Base-by-base conservation (phyloP, 2,329 filamentous ascomycete genomes). In the Ilyonectria sp. region DNA sequence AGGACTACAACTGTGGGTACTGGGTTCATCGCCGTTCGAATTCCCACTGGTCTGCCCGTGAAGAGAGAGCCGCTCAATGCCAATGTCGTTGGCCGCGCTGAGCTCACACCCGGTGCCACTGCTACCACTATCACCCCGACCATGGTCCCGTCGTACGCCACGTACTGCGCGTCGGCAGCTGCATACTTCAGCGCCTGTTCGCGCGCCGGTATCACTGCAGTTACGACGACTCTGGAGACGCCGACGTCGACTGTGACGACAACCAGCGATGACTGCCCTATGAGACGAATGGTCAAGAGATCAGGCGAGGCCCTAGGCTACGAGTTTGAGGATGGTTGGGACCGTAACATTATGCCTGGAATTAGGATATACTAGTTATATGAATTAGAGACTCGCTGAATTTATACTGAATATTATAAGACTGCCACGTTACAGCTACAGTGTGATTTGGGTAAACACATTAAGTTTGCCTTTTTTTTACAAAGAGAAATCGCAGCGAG, bases 341-440 rank as follows among this genome's bases (percentile, higher is more conserved):
- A 65, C 55, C 10, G 23, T 4, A 59, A 86, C 70, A 79, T 79
- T 9, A 80, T 93, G 10, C 85, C 93, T n/a, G 74, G 79, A 58
- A 89, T 43, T 15, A 40, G 47, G 23, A 4, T 63, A 10, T 46
- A 59, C 44, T 59, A 50, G 23, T 43, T 11, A 9, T 11, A 33
- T 26, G 1, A 26, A 26, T 1, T 26, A 26, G 26, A 26, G 26
- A 26, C 26, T 26, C 26, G 26, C 26, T 26, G 4, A 6, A 26
- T 26, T 26, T 21, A 21, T 21, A 21, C 21, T 21, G 21, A 21
- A 21, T 21, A 21, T 21, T 21, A 21, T 21, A 3, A 21, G 21
- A 21, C 21, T 21, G 21, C 21, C 21, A 21, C 21, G 21, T 21
- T 3, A 21, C 21, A 3, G 21, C 21, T 21, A 21, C 21, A 21